Evolutionary conservation across 2,329 filamentous ascomycete genomes (phyloP), one percentile per base, ranked within the genome.

Genomic region (Colletotrichum caudatum): DNA sequence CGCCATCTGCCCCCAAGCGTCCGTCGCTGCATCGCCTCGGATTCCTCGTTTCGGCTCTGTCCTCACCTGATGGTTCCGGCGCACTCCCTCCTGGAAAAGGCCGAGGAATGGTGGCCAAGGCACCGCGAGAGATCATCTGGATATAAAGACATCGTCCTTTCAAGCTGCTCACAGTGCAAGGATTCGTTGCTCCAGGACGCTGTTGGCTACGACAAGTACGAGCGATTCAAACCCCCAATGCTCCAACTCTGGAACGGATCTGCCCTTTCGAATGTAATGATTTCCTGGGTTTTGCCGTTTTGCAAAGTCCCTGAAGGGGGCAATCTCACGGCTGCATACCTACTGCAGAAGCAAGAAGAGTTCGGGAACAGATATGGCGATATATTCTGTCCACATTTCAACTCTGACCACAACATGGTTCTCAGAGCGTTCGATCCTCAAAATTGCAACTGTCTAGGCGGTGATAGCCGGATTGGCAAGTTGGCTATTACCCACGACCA

Each of bases 351-450:
- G 5, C 23, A 60, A 33, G 8, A 41, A 20, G 54, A 35, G 6
- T 60, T 66, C 33, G 8, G 8, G 12, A 14, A 33, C 8, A 41
- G 23, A 16, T 66, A 59, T 5, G 64, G 64, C 16, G 1, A 60
- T 5, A 16, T 66, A 9, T 41, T 66, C 11, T 66, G 35, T 23
- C 23, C 44, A 6, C 64, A 66, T 33, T 29, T 60, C 33, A 18
- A 23, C 5, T 12, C n/a, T 16, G 33, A 53, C 4, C 20, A 29
- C 4, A n/a, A n/a, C n/a, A n/a, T n/a, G 18, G 5, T 66, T 5
- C 33, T 66, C 2, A n/a, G 64, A 33, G 44, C 54, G 0, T 26
- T 66, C 12, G 64, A 44, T 16, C 46, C 56, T 18, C 56, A n/a
- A 3, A 23, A 18, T 1, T 66, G 64, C 14, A 8, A 18, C 29